A percentile compares a stretch with the other conserved stretches of the same genome.
Conservation (phyloP, 768 basidiomycete species). For the Termitomyces sp. region DNA sequence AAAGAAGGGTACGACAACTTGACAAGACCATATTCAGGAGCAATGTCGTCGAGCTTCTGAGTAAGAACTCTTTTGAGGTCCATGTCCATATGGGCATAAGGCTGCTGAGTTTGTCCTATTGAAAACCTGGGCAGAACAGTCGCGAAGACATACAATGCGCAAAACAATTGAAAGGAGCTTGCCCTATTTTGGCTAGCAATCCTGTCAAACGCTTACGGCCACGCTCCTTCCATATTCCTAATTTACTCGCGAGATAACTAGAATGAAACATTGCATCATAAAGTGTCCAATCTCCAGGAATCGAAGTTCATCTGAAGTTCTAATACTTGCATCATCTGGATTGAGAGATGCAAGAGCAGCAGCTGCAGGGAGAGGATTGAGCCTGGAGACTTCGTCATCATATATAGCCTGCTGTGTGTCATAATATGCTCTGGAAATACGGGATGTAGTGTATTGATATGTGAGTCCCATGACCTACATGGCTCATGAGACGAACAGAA, state of each 20-base stretch:
- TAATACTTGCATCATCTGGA: constrained; percentile 82
- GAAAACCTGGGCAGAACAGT: constrained; percentile 65
- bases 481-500: constrained; percentile 1
- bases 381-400: constrained; percentile 87
- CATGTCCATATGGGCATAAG: constrained; percentile 94
- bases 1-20: constrained; percentile 95
- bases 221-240: constrained; percentile 95
- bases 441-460: constrained; percentile 83
- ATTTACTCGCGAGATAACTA: constrained; percentile 89
- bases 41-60: constrained; percentile 80
- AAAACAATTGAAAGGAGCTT: constrained; percentile 19
- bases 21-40: constrained; percentile 91
- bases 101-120: constrained; percentile 88
- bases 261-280: constrained; percentile 99
- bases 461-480: constrained; percentile 83
- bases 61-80: constrained; percentile 81
- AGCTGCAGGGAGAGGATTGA: constrained; percentile 62
- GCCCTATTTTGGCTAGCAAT: constrained; percentile 98
- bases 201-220: constrained; percentile 88
- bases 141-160: not conserved
- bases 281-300: constrained; percentile 97
- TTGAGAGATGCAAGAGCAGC: constrained; percentile 43
- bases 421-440: constrained; percentile 84
- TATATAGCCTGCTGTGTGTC: constrained; percentile 78
- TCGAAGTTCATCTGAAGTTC: constrained; percentile 82